Conservation (phyloP, 1,139 yeast species). For the Yamadazyma diddensiae region DNA sequence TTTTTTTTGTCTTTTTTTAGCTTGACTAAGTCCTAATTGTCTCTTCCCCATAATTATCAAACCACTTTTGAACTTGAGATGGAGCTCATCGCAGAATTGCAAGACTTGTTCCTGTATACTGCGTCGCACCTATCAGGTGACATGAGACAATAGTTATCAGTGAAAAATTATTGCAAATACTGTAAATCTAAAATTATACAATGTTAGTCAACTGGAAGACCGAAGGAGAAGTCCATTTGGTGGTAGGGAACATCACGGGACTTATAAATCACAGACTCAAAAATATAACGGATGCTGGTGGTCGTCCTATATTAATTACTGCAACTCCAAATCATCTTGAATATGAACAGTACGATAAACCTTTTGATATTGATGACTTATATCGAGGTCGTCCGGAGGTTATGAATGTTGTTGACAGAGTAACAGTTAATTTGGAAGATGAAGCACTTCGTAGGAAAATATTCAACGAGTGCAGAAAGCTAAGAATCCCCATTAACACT, state of each 20-base stretch:
- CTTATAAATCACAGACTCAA: slow-evolving; percentile 50
- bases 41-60: slow-evolving; percentile 58
- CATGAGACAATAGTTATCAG: slow-evolving; percentile 1
- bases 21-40: slow-evolving; percentile 78
- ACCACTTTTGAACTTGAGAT: background rate
- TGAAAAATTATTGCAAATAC: too few relatives aligned
- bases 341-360: slow-evolving; percentile 30
- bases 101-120: slow-evolving; percentile 1
- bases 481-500: slow-evolving; percentile 79
- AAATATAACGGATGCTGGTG: slow-evolving; percentile 54
- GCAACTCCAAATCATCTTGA: slow-evolving; percentile 18
- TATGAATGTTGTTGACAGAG: slow-evolving; percentile 65
- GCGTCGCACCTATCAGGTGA: slow-evolving; percentile 4
- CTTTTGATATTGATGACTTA: slow-evolving; percentile 35
- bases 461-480: slow-evolving; percentile 47
- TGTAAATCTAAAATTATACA: too few relatives aligned
- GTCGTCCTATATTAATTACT: slow-evolving; percentile 50
- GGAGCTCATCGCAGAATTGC: slow-evolving; percentile 4
- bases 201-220: slow-evolving; percentile 31
- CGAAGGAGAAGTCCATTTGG: slow-evolving; percentile 53
- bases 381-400: slow-evolving; percentile 64
- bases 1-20: slow-evolving; percentile 50
- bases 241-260: slow-evolving; percentile 55
- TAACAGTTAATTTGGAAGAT: slow-evolving; percentile 53
- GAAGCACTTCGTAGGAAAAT: slow-evolving; percentile 34